phyloP scores from a whole-genome alignment of 1,284 basidiomycete species.

The Mycena citricolor region DNA sequence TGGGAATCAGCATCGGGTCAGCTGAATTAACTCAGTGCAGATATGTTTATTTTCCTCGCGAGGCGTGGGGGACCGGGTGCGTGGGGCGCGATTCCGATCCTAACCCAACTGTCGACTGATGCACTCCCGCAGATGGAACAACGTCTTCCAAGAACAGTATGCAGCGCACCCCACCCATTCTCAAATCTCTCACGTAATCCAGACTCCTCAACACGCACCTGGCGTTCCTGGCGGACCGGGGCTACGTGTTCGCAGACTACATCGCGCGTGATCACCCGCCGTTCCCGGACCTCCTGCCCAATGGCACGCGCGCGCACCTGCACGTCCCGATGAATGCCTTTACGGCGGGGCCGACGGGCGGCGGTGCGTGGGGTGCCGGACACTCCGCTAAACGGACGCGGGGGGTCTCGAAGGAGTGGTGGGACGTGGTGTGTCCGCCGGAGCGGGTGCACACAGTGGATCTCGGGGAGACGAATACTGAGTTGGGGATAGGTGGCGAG shows the following conservation, averaged over 20 bases:
- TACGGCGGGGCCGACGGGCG: conserved; percentile 36
- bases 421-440: conserved; percentile 35
- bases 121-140: conserved; percentile 43
- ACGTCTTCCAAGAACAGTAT: conserved; percentile 43
- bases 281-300: conserved; percentile 7
- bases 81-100: background rate
- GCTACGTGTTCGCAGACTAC: conserved; percentile 39
- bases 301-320: conserved; percentile 18
- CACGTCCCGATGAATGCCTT: conserved; percentile 38
- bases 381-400: conserved; percentile 15
- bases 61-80: too few species aligned
- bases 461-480: conserved; percentile 1
- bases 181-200: background rate
- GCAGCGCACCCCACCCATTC: conserved; percentile 15
- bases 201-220: conserved; percentile 45
- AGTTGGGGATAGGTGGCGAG: conserved; percentile 30
- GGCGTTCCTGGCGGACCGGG: conserved; percentile 43
- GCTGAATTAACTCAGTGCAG: conserved; percentile 43
- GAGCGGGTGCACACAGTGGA: conserved; percentile 3
- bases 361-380: conserved; percentile 28
- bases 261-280: conserved; percentile 37
- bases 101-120: background rate
- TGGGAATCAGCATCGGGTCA: background rate
- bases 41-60: conserved; percentile 28
- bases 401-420: conserved; percentile 41